Evolutionary conservation across 257 asterid genomes (phyloP).

Genomic region (Fraxinus americana): DNA sequence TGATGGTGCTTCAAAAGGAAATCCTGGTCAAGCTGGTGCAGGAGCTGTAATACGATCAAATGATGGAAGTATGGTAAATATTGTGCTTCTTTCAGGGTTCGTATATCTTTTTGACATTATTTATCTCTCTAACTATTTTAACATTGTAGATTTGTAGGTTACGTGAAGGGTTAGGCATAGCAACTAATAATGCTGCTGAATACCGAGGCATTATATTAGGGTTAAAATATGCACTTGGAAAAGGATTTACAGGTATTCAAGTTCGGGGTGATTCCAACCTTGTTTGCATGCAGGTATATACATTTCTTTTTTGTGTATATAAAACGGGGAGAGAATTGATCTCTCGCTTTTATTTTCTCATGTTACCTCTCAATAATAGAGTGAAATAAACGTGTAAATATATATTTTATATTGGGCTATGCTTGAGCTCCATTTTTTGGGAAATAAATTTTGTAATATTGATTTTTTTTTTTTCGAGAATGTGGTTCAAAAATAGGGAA

Average conservation of each 20-base stretch:
- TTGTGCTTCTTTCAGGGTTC: constrained; percentile 14
- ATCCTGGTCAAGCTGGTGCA: constrained; percentile 99
- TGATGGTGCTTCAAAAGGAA: constrained; percentile 98
- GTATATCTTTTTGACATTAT: constrained; percentile 1
- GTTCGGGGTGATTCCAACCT: constrained; percentile 98
- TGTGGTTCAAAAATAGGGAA: too few relatives aligned
- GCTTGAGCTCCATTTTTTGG: too few relatives aligned
- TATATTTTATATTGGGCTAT: too few relatives aligned
- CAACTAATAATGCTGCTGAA: constrained; percentile 94
- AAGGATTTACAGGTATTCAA: constrained; percentile 84
- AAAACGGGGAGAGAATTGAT: neutral
- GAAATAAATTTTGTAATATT: too few relatives aligned
- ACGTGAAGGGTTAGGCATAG: constrained; percentile 94
- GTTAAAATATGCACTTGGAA: constrained; percentile 69
- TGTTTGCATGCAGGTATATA: constrained; percentile 95
- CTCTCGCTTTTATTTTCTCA: neutral
- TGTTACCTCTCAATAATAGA: neutral
- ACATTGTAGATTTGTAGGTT: constrained; percentile 68
- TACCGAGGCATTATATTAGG: constrained; percentile 93
- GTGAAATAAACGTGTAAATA: neutral
- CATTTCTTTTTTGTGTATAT: neutral
- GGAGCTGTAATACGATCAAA: constrained; percentile 90
- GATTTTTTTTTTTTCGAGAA: too few relatives aligned
- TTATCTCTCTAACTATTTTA: constrained; percentile 26
- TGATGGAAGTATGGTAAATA: constrained; percentile 77